Percentiles rank a stretch among this genome's conserved stretches.
Conservation (phyloP, 2,329 filamentous ascomycete genomes). For the Dryadomyces quercus-mongolicae region DNA sequence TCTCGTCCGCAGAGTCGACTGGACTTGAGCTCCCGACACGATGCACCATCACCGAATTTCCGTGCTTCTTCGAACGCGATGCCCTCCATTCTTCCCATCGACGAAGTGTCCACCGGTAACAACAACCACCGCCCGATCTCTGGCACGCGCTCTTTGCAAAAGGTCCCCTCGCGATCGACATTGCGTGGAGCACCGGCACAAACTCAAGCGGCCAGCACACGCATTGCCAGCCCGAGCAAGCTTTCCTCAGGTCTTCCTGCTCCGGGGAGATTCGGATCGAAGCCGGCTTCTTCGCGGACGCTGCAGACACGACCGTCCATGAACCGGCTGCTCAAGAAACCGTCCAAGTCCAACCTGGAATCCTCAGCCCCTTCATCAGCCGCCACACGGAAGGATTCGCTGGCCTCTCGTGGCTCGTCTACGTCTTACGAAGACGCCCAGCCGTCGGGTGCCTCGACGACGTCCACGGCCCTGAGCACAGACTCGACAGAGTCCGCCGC, state of each 20-base stretch:
- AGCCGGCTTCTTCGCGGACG: slow-evolving; percentile 31
- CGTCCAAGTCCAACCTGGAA: slow-evolving; percentile 31
- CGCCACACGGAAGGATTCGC: slow-evolving; percentile 26
- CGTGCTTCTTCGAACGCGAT: not conserved
- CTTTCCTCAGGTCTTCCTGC: not conserved
- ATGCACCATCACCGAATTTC: slow-evolving; percentile 31
- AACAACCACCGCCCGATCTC: not conserved
- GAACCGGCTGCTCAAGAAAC: slow-evolving; percentile 42
- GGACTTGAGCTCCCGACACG: slow-evolving; percentile 39
- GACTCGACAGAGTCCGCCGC: slow-evolving; percentile 22
- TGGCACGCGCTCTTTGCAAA: not conserved
- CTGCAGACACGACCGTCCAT: slow-evolving; percentile 40
- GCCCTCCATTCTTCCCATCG: slow-evolving; percentile 19
- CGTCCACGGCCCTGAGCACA: slow-evolving; percentile 24
- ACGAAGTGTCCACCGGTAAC: slow-evolving; percentile 28
- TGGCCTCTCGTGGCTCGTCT: slow-evolving; percentile 26
- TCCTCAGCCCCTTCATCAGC: slow-evolving; percentile 13
- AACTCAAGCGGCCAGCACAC: not conserved
- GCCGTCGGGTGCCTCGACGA: slow-evolving; percentile 23
- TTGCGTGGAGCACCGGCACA: not conserved
- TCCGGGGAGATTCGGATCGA: slow-evolving; percentile 21
- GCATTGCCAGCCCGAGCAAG: not conserved
- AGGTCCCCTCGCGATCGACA: slow-evolving; percentile 13
- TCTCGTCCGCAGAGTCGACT: slow-evolving; percentile 41
- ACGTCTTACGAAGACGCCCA: slow-evolving; percentile 24